Conservation (phyloP, 768 basidiomycete genomes). For the Mycena haematopus region DNA sequence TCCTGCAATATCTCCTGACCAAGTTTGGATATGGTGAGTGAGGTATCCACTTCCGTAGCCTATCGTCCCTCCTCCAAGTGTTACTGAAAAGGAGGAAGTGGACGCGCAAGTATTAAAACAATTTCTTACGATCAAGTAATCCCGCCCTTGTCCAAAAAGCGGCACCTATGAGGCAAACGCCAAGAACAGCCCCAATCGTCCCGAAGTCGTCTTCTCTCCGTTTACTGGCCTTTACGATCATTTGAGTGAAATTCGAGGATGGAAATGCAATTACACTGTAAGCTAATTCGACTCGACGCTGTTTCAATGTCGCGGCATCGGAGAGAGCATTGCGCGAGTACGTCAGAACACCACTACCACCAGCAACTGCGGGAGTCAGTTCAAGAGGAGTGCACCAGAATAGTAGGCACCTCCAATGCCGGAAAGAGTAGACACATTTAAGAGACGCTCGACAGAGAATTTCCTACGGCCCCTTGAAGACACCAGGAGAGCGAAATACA, state of each 20-base stretch:
- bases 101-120: not conserved
- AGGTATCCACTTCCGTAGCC: slow-evolving; percentile 67
- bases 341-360: slow-evolving; percentile 9
- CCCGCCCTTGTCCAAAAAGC: slow-evolving; percentile 75
- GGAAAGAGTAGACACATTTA: slow-evolving; percentile 24
- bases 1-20: slow-evolving; percentile 55
- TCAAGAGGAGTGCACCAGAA: not conserved
- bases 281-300: slow-evolving; percentile 10
- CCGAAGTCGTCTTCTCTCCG: slow-evolving; percentile 74
- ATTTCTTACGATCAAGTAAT: slow-evolving; percentile 59
- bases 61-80: slow-evolving; percentile 74
- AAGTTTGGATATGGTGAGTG: slow-evolving; percentile 57
- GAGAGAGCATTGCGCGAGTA: slow-evolving; percentile 17
- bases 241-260: not conserved
- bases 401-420: slow-evolving; percentile 14
- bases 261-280: slow-evolving; percentile 20
- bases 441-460: slow-evolving; percentile 24
- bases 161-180: slow-evolving; percentile 68
- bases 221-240: slow-evolving; percentile 16
- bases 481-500: slow-evolving; percentile 8
- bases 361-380: slow-evolving; percentile 7
- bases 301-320: slow-evolving; percentile 23
- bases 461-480: slow-evolving; percentile 1
- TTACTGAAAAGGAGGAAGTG: slow-evolving; percentile 48
- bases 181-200: slow-evolving; percentile 73